Evolutionary conservation across 2,329 filamentous ascomycete genomes (phyloP), one percentile per base, ranked within the genome.

Genomic region (Nemania sp.): DNA sequence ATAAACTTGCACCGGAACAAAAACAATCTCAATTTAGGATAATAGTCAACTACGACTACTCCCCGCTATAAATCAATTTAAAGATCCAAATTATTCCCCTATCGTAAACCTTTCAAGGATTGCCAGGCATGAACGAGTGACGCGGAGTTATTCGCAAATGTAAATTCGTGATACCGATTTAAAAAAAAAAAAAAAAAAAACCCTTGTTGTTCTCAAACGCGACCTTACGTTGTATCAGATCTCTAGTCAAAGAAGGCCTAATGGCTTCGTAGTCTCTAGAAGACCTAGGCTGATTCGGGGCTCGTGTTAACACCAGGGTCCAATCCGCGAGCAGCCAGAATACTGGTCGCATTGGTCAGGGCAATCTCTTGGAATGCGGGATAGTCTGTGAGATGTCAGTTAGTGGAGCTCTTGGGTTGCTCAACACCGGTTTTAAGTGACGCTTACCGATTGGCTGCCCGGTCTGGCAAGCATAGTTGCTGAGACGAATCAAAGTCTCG

Each of bases 401-500:
- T 18, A 18, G 15, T 11, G 20, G 8, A 20, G 10, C 18, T 4
- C 5, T 1, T 15, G 10, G 38, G 26, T 1, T 18, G 18, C 8
- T 5, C 24, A 10, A 11, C 2, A 7, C 8, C 3, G 13, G 27
- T 38, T 15, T 24, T 1, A 5, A 26, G 52, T n/a, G 18, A 13
- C 15, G n/a, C 66, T 59, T 55, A 71, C 69, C 27, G 11, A 58
- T n/a, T 20, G 69, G 57, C 41, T 70, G 55, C 26, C 69, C 69
- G 15, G 69, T 71, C 8, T 66, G 26, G 61, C 69, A 71, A 29
- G 64, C 56, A 22, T 70, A 71, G 24, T 29, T 55, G 35, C 29
- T 70, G 26, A 55, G 41, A 11, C 15, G 51, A 32, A 71, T 51
- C 24, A 70, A 26, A 1, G 69, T 71, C 22, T 67, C 18, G 29